Conservation (phyloP, 352 stramenopile genomes). For the Phytopythium boreale region DNA sequence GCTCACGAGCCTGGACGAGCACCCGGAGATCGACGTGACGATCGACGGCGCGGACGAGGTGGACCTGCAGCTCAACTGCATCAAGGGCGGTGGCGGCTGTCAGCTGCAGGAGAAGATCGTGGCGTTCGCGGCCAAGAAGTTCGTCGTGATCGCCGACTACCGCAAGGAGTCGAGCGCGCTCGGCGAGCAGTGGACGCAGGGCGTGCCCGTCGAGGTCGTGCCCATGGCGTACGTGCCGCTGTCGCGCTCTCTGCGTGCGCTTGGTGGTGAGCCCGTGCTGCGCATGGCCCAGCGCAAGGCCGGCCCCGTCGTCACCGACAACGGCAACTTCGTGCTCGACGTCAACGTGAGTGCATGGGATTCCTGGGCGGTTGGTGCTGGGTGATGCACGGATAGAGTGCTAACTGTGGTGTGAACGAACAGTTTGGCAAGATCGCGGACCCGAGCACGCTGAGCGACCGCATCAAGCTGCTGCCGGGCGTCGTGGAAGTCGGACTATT, state of each 20-base stretch:
- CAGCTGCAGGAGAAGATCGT: slow-evolving; percentile 95
- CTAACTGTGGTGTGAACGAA: neutral
- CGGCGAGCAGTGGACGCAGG: slow-evolving; percentile 85
- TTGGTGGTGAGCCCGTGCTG: slow-evolving; percentile 56
- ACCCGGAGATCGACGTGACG: slow-evolving; percentile 94
- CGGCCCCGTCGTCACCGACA: slow-evolving; percentile 97
- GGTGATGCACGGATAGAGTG: neutral
- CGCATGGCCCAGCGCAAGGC: slow-evolving; percentile 90
- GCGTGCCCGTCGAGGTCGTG: slow-evolving; percentile 96
- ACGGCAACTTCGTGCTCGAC: slow-evolving; percentile 92
- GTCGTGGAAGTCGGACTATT: slow-evolving; percentile 90
- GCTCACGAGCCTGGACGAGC: slow-evolving; percentile 78
- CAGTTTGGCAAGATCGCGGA: slow-evolving; percentile 76
- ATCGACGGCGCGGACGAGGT: slow-evolving; percentile 99
- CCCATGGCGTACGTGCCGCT: slow-evolving; percentile 97
- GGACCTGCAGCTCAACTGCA: slow-evolving; percentile 95
- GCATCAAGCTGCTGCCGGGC: slow-evolving; percentile 78
- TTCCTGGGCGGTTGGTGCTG: neutral
- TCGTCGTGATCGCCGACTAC: slow-evolving; percentile 97
- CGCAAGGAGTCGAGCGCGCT: slow-evolving; percentile 89
- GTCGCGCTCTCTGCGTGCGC: slow-evolving; percentile 63
- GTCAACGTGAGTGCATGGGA: slow-evolving; percentile 39
- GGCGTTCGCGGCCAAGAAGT: slow-evolving; percentile 94
- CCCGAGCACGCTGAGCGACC: slow-evolving; percentile 58
- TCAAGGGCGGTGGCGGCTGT: slow-evolving; percentile 97